A percentile compares a stretch with the other conserved stretches of the same genome.
These are phyloP conservation scores for Monosporozyma siamensis DNA, from an alignment of 805 yeast genomes.

Conservation along the genomic window DNA sequence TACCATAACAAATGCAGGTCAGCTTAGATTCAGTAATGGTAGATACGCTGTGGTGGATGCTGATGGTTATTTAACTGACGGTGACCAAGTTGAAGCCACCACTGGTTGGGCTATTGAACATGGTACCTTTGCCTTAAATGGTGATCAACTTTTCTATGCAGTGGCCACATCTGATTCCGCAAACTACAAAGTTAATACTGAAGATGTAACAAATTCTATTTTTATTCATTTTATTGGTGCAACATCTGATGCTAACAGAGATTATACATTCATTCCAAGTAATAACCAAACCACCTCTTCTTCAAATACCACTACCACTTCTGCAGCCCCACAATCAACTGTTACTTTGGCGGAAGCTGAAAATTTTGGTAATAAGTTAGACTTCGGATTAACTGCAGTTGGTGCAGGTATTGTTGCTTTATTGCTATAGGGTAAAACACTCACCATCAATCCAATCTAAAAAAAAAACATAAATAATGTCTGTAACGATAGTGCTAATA, in stretches of 20 bases:
- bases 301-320: background rate
- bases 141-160: slow-evolving; percentile 31
- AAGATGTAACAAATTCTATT: slow-evolving; percentile 16
- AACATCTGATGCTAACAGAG: slow-evolving; percentile 9
- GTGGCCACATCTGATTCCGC: slow-evolving; percentile 26
- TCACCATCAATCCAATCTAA: too few species aligned
- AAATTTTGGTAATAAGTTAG: background rate
- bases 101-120: slow-evolving; percentile 33
- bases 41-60: slow-evolving; percentile 23
- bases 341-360: background rate
- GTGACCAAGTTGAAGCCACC: slow-evolving; percentile 20
- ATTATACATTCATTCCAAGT: slow-evolving; percentile 13
- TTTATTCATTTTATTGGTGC: slow-evolving; percentile 12
- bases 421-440: too few species aligned
- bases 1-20: slow-evolving; percentile 28
- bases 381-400: background rate
- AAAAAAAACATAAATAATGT: too few species aligned
- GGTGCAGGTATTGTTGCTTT: background rate
- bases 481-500: too few species aligned
- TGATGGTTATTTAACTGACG: slow-evolving; percentile 18
- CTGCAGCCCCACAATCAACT: background rate
- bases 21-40: slow-evolving; percentile 24
- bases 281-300: slow-evolving; percentile 2
- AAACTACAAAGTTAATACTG: slow-evolving; percentile 19
- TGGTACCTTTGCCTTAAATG: slow-evolving; percentile 32